phyloP scores from a whole-genome alignment of 2,329 filamentous ascomycete species.

The Furcasterigmium sp. region DNA sequence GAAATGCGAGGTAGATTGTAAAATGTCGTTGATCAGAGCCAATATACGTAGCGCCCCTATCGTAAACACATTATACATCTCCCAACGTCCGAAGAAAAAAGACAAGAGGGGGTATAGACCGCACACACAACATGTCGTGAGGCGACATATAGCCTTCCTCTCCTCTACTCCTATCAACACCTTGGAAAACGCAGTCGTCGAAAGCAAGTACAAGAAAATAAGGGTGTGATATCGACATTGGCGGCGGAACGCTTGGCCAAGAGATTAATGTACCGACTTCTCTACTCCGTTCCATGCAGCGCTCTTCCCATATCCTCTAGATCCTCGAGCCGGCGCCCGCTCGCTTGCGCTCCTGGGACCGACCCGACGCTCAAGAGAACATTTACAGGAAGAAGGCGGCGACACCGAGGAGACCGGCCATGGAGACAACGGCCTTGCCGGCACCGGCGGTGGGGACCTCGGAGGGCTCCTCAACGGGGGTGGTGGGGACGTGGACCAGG shows the following conservation, averaged over 20 bases:
- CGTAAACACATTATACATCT: conserved; percentile 15
- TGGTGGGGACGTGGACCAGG: conserved; percentile 20
- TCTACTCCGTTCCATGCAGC: conserved; percentile 17
- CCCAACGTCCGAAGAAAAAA: conserved; percentile 2
- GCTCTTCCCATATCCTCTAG: conserved; percentile 15
- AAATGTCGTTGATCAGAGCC: conserved; percentile 3
- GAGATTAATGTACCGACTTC: conserved; percentile 17
- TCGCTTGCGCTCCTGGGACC: not conserved
- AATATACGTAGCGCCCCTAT: conserved; percentile 8
- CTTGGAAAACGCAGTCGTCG: conserved; percentile 23
- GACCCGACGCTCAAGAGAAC: not conserved
- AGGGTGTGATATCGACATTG: conserved; percentile 22
- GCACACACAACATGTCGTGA: conserved; percentile 23
- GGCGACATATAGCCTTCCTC: conserved; percentile 10
- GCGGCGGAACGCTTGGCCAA: conserved; percentile 22
- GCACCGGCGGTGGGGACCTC: conserved; percentile 48
- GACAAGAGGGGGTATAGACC: conserved; percentile 11
- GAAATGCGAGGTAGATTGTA: not conserved
- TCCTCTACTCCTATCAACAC: conserved; percentile 1
- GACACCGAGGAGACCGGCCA: conserved; percentile 56
- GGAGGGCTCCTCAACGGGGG: conserved; percentile 21
- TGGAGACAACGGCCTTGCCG: conserved; percentile 52
- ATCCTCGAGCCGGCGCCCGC: conserved; percentile 13
- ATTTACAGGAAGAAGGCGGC: conserved; percentile 56
- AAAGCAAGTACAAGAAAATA: conserved; percentile 37